Evolutionary conservation across 306 rosid species (phyloP), one percentile per base, ranked within the genome.

Genomic region (Fragaria iinumae): DNA sequence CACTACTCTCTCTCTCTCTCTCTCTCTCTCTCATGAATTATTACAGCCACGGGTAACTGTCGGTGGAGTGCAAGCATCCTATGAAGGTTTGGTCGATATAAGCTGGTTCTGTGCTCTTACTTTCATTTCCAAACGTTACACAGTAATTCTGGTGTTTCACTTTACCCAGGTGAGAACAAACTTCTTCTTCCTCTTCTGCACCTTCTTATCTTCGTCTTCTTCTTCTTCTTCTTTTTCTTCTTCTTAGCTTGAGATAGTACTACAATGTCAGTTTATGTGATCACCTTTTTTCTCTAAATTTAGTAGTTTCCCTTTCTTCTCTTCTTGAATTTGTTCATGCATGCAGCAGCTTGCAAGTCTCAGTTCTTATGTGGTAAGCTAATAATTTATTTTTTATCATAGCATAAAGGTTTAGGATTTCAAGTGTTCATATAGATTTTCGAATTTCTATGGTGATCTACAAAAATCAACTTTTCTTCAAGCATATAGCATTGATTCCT

Each of bases 61-160:
- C 88, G 88, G 88, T 85, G 83, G 81, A 75, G 71, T 73, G 41
- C 81, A 36, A 81, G 88, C 79, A 85, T 85, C 86, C 86, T 78
- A 85, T 85, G 88, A 76, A 53, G 74, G 34, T 74, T 59, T 36
- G 55, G 36, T 13, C 29, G 5, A n/a, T 68, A 23, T 49, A 74
- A 71, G 69, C 56, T 25, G 32, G 43, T 44, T 36, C 67, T 62
- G 38, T 52, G 38, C n/a, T 73, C 75, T 77, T 70, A 79, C 75
- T 76, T 79, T 32, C 80, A 80, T 27, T 71, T 57, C 57, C 48
- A 47, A 66, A 65, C 41, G 67, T 65, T 60, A n/a, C 23, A 39
- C 50, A 17, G 27, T 50, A 14, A 68, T 74, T 57, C 60, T 74
- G 34, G 77, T 48, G 32, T 11, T 60, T 25, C 45, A 75, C 67